Evolutionary conservation across 331 rosid species (phyloP).

Genomic region (Malus hybrid): DNA sequence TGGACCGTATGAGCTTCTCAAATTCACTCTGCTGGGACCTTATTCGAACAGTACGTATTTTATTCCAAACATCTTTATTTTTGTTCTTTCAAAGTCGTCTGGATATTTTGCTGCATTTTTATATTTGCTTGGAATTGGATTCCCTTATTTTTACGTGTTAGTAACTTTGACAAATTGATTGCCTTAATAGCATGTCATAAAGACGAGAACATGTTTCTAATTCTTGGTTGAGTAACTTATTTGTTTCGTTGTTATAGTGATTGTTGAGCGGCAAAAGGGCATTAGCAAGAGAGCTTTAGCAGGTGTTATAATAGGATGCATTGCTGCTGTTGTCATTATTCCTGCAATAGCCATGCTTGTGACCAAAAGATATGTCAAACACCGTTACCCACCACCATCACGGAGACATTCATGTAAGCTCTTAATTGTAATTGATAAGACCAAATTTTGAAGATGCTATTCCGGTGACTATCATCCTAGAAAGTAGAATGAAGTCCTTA

Average conservation of each 20-base stretch:
- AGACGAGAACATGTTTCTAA: neutral
- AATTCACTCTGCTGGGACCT: slow-evolving; percentile 52
- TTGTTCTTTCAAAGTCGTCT: neutral
- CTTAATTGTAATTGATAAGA: neutral
- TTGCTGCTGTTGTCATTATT: slow-evolving; percentile 28
- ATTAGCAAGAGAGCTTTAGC: slow-evolving; percentile 29
- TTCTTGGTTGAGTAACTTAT: slow-evolving; percentile 10
- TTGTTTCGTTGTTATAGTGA: slow-evolving; percentile 20
- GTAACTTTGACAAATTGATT: neutral
- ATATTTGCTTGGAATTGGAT: neutral
- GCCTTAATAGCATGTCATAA: neutral
- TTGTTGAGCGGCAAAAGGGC: slow-evolving; percentile 6
- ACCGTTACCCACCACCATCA: slow-evolving; percentile 25
- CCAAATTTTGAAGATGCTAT: neutral
- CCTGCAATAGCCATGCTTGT: slow-evolving; percentile 39
- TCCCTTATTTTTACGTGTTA: too few relatives aligned
- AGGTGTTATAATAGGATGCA: slow-evolving; percentile 37
- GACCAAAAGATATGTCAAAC: slow-evolving; percentile 26
- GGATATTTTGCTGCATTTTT: neutral
- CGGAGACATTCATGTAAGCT: slow-evolving; percentile 53
- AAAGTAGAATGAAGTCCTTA: slow-evolving; percentile 5
- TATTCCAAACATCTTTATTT: neutral
- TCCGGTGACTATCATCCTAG: slow-evolving; percentile 2
- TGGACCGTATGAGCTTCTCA: slow-evolving; percentile 88
- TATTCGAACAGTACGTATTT: slow-evolving; percentile 40